Evolutionary conservation across 2,329 filamentous ascomycete species (phyloP).

Genomic region (Curvularia sp.): DNA sequence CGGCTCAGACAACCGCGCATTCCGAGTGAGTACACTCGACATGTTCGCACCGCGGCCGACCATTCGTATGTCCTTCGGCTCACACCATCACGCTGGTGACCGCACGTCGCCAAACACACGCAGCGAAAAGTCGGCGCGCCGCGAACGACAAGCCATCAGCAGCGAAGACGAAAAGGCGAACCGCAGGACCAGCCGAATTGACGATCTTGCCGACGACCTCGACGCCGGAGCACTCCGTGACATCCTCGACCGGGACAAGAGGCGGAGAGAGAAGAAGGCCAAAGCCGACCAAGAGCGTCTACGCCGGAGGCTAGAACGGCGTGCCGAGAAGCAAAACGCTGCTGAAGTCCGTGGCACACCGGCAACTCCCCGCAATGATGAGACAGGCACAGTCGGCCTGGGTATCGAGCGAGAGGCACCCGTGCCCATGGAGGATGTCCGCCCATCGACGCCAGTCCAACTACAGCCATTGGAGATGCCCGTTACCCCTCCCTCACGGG

Average conservation of each 20-base stretch:
- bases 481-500: constrained; percentile 27
- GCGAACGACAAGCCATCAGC: constrained; percentile 60
- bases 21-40: constrained; percentile 79
- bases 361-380: constrained; percentile 64
- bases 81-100: constrained; percentile 60
- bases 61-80: constrained; percentile 74
- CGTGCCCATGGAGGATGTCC: constrained; percentile 63
- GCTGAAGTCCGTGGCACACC: constrained; percentile 64
- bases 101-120: constrained; percentile 50
- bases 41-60: constrained; percentile 86
- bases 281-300: constrained; percentile 71
- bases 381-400: constrained; percentile 55
- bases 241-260: constrained; percentile 86
- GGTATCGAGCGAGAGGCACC: constrained; percentile 64
- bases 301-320: constrained; percentile 69
- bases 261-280: constrained; percentile 78
- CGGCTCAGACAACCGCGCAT: constrained; percentile 76
- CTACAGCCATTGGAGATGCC: constrained; percentile 30
- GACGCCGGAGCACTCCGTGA: constrained; percentile 85
- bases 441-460: constrained; percentile 49
- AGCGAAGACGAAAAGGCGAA: constrained; percentile 57
- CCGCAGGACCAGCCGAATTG: constrained; percentile 68
- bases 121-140: constrained; percentile 59
- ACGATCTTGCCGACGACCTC: constrained; percentile 80
- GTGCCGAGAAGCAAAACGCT: constrained; percentile 68